Evolutionary conservation across 805 yeast species (phyloP), one percentile per base, ranked within the genome.

Genomic region (Nakazawaea ambrosiae): DNA sequence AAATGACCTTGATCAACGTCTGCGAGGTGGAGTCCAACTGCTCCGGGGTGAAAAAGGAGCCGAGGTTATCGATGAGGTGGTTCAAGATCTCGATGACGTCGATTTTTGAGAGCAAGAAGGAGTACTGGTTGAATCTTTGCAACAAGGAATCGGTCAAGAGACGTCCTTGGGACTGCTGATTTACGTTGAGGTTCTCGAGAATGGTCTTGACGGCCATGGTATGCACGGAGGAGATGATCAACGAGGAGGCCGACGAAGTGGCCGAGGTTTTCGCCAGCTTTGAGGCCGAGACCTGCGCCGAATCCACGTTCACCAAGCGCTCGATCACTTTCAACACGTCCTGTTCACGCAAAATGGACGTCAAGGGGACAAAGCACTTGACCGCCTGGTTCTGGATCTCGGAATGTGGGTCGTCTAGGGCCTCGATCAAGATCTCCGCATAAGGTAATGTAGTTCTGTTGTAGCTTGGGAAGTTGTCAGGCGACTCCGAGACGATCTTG

Each of bases 311-410:
- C 24, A 22, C 24, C 27, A 45, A 37, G n/a, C 56, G 42, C 1
- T 46, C 36, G 7, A 65, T 45, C 10, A 70, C 48, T 3, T 53
- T 50, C n/a, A 54, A 41, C 4, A 55, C 46, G 12, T 57, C 59
- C 8, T 55, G 57, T 25, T 51, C 46, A 11, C 59, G 53, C 25
- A 72, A 47, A 20, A 49, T 56, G 12, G 66, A 61, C n/a, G 70
- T 54, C 26, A 70, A 46, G 5, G 49, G 47, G 28, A 49, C 49
- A 33, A 60, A 53, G 34, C 81, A 70, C 44, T 75, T 74, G 33
- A 83, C 72, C 0, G 92, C 81, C 53, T 80, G 84, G 47, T 73
- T 77, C 51, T 83, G 84, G 1, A 85, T 89, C 45, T 83, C 89
- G 4, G 84, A 62, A 46, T 75, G 75, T 33, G 69, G 65, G 50